phyloP scores from a whole-genome alignment of 768 basidiomycete genomes.

The Panaeolus papilionaceus region DNA sequence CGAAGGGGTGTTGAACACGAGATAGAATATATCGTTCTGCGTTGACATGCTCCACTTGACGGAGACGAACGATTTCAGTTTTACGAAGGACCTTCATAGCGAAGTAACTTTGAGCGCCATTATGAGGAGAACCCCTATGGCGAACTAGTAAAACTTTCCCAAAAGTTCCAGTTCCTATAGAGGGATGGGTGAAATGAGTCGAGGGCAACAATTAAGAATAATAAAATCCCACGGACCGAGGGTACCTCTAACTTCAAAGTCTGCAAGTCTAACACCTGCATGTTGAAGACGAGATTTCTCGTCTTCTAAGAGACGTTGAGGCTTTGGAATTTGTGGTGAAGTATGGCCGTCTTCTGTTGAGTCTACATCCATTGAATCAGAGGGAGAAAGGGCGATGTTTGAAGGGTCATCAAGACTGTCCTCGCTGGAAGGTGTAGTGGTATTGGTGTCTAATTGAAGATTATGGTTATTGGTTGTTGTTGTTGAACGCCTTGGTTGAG shows the following conservation, averaged over 20 bases:
- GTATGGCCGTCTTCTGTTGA: background rate
- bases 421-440: background rate
- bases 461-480: background rate
- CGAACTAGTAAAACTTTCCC: constrained; percentile 92
- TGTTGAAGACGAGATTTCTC: constrained; percentile 69
- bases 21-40: constrained; percentile 95
- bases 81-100: constrained; percentile 93
- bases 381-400: background rate
- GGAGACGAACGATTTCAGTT: constrained; percentile 83
- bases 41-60: constrained; percentile 98
- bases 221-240: constrained; percentile 56
- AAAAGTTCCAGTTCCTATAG: constrained; percentile 92
- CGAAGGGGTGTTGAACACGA: constrained; percentile 90
- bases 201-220: constrained; percentile 12
- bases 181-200: constrained; percentile 15
- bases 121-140: constrained; percentile 57
- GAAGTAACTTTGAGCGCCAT: constrained; percentile 67
- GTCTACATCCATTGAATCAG: background rate
- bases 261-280: constrained; percentile 68
- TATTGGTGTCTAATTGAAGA: background rate
- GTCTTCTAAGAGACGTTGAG: constrained; percentile 69
- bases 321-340: constrained; percentile 33
- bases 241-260: constrained; percentile 84
- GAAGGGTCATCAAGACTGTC: background rate
- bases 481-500: constrained; percentile 29